Evolutionary conservation across 352 stramenopile genomes (phyloP).

Genomic region (Blastocystis sp.): DNA sequence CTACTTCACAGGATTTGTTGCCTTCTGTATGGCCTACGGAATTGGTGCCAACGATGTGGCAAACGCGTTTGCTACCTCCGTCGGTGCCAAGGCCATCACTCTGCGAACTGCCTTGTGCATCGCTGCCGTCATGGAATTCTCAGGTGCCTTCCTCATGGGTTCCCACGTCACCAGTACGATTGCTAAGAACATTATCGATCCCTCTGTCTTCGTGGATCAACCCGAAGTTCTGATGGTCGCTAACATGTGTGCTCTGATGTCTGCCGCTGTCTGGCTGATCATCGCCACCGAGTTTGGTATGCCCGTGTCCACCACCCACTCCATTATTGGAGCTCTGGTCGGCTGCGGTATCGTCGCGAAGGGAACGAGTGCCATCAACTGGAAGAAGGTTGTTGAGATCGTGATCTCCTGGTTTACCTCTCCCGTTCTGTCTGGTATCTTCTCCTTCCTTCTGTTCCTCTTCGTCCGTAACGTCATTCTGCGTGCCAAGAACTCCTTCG

Average conservation of each 20-base stretch:
- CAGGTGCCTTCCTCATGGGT: slow-evolving; percentile 63
- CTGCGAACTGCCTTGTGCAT: slow-evolving; percentile 61
- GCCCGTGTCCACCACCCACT: slow-evolving; percentile 70
- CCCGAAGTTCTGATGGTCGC: slow-evolving; percentile 62
- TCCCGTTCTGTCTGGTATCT: slow-evolving; percentile 64
- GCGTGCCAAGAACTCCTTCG: slow-evolving; percentile 58
- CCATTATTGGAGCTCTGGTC: slow-evolving; percentile 66
- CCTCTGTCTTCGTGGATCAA: slow-evolving; percentile 64
- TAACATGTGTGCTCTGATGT: slow-evolving; percentile 63
- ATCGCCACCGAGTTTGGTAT: slow-evolving; percentile 64
- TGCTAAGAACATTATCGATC: slow-evolving; percentile 61
- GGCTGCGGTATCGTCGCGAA: slow-evolving; percentile 64
- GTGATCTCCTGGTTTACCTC: slow-evolving; percentile 63
- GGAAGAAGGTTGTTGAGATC: slow-evolving; percentile 40
- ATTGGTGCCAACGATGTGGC: slow-evolving; percentile 64
- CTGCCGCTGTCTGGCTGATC: slow-evolving; percentile 63
- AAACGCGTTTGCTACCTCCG: slow-evolving; percentile 64
- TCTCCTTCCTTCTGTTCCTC: slow-evolving; percentile 66
- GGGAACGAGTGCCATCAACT: slow-evolving; percentile 58
- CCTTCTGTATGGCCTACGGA: slow-evolving; percentile 48
- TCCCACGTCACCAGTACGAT: slow-evolving; percentile 64
- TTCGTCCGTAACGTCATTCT: slow-evolving; percentile 64
- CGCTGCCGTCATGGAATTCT: slow-evolving; percentile 62
- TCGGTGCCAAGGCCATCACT: slow-evolving; percentile 63
- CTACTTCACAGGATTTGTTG: slow-evolving; percentile 35